A percentile compares a stretch with the other conserved stretches of the same genome.
Conservation (phyloP, 2,329 filamentous ascomycete species). For the Ophiostoma himal-ulmi region DNA sequence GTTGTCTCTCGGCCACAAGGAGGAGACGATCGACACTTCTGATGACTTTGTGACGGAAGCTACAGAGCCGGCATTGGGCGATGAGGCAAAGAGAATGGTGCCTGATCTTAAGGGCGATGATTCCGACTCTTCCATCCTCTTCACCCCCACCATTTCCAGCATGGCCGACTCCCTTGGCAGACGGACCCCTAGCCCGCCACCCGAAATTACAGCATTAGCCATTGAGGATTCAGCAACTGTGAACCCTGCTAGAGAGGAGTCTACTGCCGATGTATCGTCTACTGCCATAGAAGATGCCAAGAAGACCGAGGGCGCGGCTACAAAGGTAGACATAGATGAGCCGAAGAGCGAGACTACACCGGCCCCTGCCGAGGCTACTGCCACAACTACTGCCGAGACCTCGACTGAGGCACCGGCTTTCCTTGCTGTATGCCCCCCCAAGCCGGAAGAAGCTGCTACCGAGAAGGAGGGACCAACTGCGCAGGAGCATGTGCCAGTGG, state of each 20-base stretch:
- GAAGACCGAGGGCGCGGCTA: not conserved
- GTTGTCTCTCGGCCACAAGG: slow-evolving; percentile 17
- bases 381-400: not conserved
- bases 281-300: not conserved
- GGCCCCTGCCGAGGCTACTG: not conserved
- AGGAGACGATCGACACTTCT: slow-evolving; percentile 23
- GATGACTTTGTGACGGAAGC: slow-evolving; percentile 27
- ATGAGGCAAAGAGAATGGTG: slow-evolving; percentile 22
- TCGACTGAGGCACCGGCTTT: not conserved
- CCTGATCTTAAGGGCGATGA: slow-evolving; percentile 28
- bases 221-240: not conserved
- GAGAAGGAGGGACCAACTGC: not conserved
- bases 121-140: slow-evolving; percentile 30
- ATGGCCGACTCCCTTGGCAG: slow-evolving; percentile 23
- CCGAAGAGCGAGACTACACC: not conserved
- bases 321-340: not conserved
- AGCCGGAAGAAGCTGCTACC: slow-evolving; percentile 9
- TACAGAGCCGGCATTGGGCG: slow-evolving; percentile 25
- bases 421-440: not conserved
- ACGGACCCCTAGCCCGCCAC: slow-evolving; percentile 12
- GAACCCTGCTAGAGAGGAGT: not conserved
- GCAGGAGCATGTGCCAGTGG: slow-evolving; percentile 16
- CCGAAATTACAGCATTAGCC: not conserved
- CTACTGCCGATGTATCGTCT: not conserved
- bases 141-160: slow-evolving; percentile 28